Evolutionary conservation across 345 rosid species (phyloP).

Genomic region (Rhizophora apiculata): DNA sequence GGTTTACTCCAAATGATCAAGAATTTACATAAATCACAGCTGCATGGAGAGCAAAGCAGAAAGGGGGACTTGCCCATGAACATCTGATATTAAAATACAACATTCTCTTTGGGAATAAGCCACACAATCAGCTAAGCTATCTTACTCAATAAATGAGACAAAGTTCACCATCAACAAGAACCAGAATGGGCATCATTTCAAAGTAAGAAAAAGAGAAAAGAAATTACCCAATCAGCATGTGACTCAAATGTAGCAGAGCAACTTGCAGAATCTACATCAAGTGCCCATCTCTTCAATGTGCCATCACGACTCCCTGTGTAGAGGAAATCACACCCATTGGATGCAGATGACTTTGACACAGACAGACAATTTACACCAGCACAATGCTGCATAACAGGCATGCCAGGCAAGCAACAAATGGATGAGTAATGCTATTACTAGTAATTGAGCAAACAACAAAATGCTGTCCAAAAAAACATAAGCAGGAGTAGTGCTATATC

Average conservation of each 20-base stretch:
- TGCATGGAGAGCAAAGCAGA: neutral
- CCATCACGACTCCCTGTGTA: conserved; percentile 99
- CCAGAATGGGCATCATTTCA: neutral
- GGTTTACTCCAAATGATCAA: neutral
- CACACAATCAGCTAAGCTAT: neutral
- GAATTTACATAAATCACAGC: neutral
- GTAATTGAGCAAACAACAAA: neutral
- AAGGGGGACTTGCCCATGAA: neutral
- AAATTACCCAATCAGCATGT: conserved; percentile 95
- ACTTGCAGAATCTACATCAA: conserved; percentile 60
- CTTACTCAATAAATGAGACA: neutral
- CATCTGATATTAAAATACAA: conserved; percentile 1
- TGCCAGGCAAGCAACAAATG: conserved; percentile 21
- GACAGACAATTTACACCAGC: conserved; percentile 92
- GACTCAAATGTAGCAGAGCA: conserved; percentile 98
- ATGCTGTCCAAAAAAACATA: neutral
- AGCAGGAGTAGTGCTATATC: no score
- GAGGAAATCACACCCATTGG: conserved; percentile 53
- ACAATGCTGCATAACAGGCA: conserved; percentile 72
- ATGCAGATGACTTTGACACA: conserved; percentile 52
- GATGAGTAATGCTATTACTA: conserved; percentile 1
- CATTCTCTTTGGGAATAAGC: neutral
- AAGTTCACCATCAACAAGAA: neutral
- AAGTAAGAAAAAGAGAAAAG: conserved; percentile 14
- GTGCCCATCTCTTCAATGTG: conserved; percentile 87